Base-by-base conservation (phyloP, 768 basidiomycete species). In the Tephrocybe rancida region DNA sequence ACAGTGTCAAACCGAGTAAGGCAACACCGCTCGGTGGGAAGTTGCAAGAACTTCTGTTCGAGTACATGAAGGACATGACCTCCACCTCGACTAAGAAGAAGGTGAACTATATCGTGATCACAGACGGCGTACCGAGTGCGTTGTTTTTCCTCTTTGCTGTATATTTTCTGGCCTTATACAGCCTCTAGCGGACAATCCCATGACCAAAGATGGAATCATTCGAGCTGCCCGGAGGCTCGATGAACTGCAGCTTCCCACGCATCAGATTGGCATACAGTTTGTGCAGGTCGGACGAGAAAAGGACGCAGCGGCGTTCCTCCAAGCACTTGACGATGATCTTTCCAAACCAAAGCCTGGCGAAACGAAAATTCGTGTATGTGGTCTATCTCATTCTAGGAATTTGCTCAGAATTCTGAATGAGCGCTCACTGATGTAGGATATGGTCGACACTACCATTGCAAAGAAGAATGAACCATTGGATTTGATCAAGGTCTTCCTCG, bases 211-310 rank as follows among this genome's bases (percentile, higher is more conserved):
- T 32, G 73, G 75, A 11, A 79, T 83, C 9, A 72, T 74, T 3
- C 54, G 66, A 5, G 63, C 70, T 3, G 79, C 81, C 14, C 66
- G 64, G 35, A 61, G 73, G 50, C 70, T 87, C 3, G 84, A 86
- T 50, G 64, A 64, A 2, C 70, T 68, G 0, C 58, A 75, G 24
- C 77, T 71, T 54, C 78, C 79, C 0, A 66, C 80, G 5, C 68
- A 70, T 11, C 84, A 85, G 72, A 42, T 55, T 8, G 54, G 54
- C 37, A 55, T 55, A 3, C 54, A 55, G 29, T 55, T 55, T 18
- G 54, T 55, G 35, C 49, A 50, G 32, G 50, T 55, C 1, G 51
- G 51, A n/a, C n/a, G n/a, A n/a, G n/a, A n/a, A 1, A 50, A 60
- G 54, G 69, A 68, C 50, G 44, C 55, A 26, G 50, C 35, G 0